Evolutionary conservation across 306 rosid genomes (phyloP), one percentile per base, ranked within the genome.

Genomic region (Hippophae tibetana): DNA sequence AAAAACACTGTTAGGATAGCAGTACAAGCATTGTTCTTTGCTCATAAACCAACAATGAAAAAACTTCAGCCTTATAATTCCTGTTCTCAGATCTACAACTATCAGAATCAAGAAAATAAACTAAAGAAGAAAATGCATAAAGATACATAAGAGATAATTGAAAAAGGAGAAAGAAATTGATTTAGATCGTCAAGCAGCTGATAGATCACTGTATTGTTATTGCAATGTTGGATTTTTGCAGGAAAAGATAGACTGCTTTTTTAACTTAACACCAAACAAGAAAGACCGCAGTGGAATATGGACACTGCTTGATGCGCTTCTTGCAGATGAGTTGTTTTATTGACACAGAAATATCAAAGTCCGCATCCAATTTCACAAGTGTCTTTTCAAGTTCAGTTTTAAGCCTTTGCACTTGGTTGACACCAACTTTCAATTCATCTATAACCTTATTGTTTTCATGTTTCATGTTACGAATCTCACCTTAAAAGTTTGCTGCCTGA

Each of bases 401-500:
- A 31, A 93, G 79, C 9, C 57, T 76, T 60, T 52, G 73, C 6
- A 84, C 85, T 45, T 79, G 81, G 43, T 42, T 76, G 14, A 80
- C 64, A 43, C 99, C 86, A 9, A 71, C 70, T 25, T 82, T 65
- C 7, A 93, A 54, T 52, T 93, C 97, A 49, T 73, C 78, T 0
- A 75, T 73, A 44, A 88, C 75, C 86, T 84, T 88, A 44, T 63
- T 79, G 67, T 72, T 84, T 72, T 93, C 99, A 41, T 86, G 93
- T 54, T 82, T 93, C 95, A 93, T 80, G 69, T 88, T 79, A 55
- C 86, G 79, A 68, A 93, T 78, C 70, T 88, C 97, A 6, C 99
- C 99, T 67, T 93, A 96, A 68, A 93, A 88, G 81, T 84, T 93
- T 8, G 95, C 93, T n/a, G 95, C 95, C 50, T 88, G 87, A 61